phyloP scores from a whole-genome alignment of 2,329 filamentous ascomycete genomes.

The Thielaviopsis euricoi region DNA sequence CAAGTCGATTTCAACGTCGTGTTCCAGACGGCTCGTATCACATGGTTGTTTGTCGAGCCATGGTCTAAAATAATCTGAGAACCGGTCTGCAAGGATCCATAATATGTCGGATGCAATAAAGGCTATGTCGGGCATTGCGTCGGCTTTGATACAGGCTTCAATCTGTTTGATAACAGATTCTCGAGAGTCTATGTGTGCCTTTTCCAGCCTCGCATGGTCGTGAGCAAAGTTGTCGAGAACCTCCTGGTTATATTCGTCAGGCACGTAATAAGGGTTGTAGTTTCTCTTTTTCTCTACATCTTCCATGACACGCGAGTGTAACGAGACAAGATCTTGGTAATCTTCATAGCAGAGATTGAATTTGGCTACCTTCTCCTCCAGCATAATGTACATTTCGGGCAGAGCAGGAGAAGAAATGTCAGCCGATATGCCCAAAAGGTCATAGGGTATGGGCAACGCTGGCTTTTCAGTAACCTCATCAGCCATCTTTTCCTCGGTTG shows the following conservation, averaged over 20 bases:
- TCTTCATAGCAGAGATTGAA: constrained; percentile 31
- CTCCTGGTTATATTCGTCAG: constrained; percentile 23
- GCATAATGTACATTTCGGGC: constrained; percentile 20
- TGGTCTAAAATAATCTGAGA: background rate
- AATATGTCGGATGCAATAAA: constrained; percentile 2
- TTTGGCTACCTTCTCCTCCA: constrained; percentile 28
- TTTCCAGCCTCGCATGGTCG: constrained; percentile 21
- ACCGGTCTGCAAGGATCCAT: background rate
- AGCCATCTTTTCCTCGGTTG: background rate
- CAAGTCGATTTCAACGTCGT: background rate
- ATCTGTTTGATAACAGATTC: constrained; percentile 18
- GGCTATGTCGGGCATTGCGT: constrained; percentile 26
- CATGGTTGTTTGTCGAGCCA: background rate
- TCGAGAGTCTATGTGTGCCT: constrained; percentile 20
- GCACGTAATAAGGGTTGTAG: constrained; percentile 12
- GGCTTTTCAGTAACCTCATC: background rate
- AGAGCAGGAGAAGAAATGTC: constrained; percentile 19
- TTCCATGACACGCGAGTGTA: background rate
- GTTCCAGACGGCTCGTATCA: background rate
- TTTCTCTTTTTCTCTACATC: background rate
- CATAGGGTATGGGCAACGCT: constrained; percentile 17
- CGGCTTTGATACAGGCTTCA: constrained; percentile 24
- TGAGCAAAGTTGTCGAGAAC: constrained; percentile 27
- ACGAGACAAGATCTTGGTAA: constrained; percentile 23
- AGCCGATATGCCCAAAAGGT: constrained; percentile 21